These are phyloP conservation scores for Bipolaris gigantea DNA, from an alignment of 2,329 filamentous ascomycete species.

Conservation along the genomic window DNA sequence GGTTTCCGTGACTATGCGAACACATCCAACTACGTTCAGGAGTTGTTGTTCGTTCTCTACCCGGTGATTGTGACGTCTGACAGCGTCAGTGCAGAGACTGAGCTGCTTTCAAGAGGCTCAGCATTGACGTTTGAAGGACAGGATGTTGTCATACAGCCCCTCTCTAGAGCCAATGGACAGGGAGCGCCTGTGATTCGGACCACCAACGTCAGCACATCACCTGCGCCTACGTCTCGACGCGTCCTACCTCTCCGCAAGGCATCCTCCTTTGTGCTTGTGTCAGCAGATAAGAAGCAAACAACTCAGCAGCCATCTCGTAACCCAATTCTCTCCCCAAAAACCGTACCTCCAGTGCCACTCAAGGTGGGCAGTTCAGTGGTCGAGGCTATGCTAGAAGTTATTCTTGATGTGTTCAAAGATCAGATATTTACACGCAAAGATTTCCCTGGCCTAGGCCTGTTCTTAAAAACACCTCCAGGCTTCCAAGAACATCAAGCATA, in stretches of 20 bases:
- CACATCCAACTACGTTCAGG: slow-evolving; percentile 77
- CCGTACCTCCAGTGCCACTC: slow-evolving; percentile 50
- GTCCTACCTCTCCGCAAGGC: slow-evolving; percentile 72
- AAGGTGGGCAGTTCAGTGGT: slow-evolving; percentile 69
- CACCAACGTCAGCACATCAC: slow-evolving; percentile 55
- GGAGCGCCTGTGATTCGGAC: slow-evolving; percentile 72
- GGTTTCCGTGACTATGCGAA: slow-evolving; percentile 82
- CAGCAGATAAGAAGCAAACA: slow-evolving; percentile 62
- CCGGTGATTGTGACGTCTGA: slow-evolving; percentile 87
- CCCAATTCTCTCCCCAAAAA: slow-evolving; percentile 63
- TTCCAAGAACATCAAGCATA: slow-evolving; percentile 94
- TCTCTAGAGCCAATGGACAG: slow-evolving; percentile 62
- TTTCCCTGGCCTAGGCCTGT: slow-evolving; percentile 83
- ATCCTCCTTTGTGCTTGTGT: slow-evolving; percentile 89
- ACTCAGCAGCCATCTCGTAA: slow-evolving; percentile 66
- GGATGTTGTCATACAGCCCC: slow-evolving; percentile 79
- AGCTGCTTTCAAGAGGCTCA: slow-evolving; percentile 81
- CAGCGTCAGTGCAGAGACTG: slow-evolving; percentile 77
- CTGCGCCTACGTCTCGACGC: slow-evolving; percentile 43
- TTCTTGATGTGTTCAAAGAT: slow-evolving; percentile 79
- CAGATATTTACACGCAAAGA: slow-evolving; percentile 86
- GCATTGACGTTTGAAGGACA: slow-evolving; percentile 82
- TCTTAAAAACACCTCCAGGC: slow-evolving; percentile 84
- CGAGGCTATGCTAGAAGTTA: slow-evolving; percentile 74
- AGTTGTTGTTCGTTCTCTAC: slow-evolving; percentile 78